phyloP scores from a whole-genome alignment of 257 asterid genomes.

The Misopates orontium region DNA sequence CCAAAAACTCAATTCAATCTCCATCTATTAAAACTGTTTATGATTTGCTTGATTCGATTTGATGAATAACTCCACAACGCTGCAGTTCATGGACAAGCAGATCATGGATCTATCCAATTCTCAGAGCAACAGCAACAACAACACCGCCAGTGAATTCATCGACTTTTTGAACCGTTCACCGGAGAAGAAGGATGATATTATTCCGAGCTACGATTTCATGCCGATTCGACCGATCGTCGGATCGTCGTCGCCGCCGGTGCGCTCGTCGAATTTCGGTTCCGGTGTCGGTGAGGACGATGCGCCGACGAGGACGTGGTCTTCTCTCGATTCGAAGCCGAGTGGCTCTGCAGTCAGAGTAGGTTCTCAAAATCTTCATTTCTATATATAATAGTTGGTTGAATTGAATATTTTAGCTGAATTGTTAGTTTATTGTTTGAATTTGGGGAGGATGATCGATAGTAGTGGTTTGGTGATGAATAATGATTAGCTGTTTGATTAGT shows the following conservation, averaged over 20 bases:
- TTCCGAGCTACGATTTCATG: constrained; percentile 30
- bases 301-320: constrained; percentile 37
- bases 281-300: constrained; percentile 23
- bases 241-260: constrained; percentile 18
- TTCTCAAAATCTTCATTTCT: too few species aligned
- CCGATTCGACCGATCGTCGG: constrained; percentile 10
- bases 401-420: background rate
- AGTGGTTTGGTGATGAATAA: background rate
- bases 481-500: constrained; percentile 1
- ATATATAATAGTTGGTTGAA: background rate
- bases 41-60: background rate
- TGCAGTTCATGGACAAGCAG: constrained; percentile 64
- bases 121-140: background rate
- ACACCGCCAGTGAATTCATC: constrained; percentile 38
- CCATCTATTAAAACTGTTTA: background rate
- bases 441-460: background rate
- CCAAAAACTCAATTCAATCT: constrained; percentile 15
- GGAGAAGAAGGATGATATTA: constrained; percentile 41
- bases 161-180: constrained; percentile 47
- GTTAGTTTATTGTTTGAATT: background rate
- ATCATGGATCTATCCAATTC: constrained; percentile 69
- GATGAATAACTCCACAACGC: constrained; percentile 23
- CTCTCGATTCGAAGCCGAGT: constrained; percentile 40
- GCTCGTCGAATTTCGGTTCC: constrained; percentile 30
- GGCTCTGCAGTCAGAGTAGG: constrained; percentile 40